Base-by-base conservation (phyloP, 1,284 basidiomycete species). In the Porogramme epimiltina region DNA sequence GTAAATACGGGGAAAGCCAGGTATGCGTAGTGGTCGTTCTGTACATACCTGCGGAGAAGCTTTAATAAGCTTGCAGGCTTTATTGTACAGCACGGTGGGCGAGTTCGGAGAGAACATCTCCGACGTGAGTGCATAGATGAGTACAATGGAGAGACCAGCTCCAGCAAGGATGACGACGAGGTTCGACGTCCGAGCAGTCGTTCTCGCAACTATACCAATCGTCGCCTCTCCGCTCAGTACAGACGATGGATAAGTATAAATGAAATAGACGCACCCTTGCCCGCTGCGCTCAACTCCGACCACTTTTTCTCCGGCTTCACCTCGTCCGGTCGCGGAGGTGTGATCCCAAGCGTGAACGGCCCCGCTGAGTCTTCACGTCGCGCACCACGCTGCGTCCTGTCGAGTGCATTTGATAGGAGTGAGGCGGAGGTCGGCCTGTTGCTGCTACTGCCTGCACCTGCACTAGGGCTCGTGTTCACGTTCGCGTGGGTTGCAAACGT, bases 101-200 rank as follows among this genome's bases (percentile, higher is more conserved):
- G 93, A 95, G 71, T 97, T 98, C 66, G 82, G 87, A 15, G 93
- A 94, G 70, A 96, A 95, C 5, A 97, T 78, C 70, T 96, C 93
- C 20, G 91, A 90, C 11, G 87, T 88, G 31, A 95, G 78, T 11
- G 91, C 88, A 62, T 95, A 93, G n/a, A 89, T 75, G 33, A 95
- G 79, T 42, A 95, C 76, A 9, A 85, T 84, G 39, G 91, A 92
- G 28, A 92, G 77, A 26, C 85, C 89, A 20, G 90, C 93, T 28
- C 93, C 93, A 41, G 93, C 71, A 4, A 95, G 63, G 57, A 97
- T 93, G 45, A 97, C 89, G 6, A 84, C 79, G 15, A 95, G 68
- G 63, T 94, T 95, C 6, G 90, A 84, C 31, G 90, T 91, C 59
- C 87, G 82, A 46, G 84, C 86, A 0, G 91, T 89, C 34, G 90